A percentile compares a stretch with the other conserved stretches of the same genome.
Evolutionary conservation across 257 asterid species (phyloP).

Genomic region (Sherardia arvensis): DNA sequence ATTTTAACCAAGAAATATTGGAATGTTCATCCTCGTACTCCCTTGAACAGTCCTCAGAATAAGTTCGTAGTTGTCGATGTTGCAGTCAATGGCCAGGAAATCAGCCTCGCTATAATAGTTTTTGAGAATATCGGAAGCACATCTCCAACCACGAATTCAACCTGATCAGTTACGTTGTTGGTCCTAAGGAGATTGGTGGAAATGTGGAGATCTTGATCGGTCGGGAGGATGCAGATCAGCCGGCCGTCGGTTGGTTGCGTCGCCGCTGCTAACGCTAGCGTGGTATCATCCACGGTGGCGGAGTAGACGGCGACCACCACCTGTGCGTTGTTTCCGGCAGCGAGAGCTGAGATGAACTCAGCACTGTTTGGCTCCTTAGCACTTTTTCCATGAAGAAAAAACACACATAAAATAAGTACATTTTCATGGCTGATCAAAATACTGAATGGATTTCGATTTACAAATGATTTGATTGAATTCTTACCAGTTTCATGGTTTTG

Average conservation of each 20-base stretch:
- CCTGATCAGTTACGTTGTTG: constrained; percentile 16
- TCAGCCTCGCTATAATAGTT: constrained; percentile 39
- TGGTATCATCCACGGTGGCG: constrained; percentile 46
- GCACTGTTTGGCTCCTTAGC: constrained; percentile 64
- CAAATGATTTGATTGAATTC: background rate
- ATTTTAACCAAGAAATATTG: too few relatives aligned
- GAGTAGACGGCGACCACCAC: constrained; percentile 52
- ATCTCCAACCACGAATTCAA: constrained; percentile 45
- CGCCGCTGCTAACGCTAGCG: constrained; percentile 59
- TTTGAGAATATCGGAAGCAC: constrained; percentile 28
- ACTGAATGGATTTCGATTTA: background rate
- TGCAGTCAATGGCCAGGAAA: constrained; percentile 65
- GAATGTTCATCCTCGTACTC: constrained; percentile 13
- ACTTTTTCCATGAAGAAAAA: constrained; percentile 37
- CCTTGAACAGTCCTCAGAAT: constrained; percentile 34
- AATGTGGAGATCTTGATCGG: constrained; percentile 23
- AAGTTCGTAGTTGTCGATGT: constrained; percentile 44
- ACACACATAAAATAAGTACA: background rate
- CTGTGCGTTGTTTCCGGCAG: constrained; percentile 76
- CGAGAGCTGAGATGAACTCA: constrained; percentile 80
- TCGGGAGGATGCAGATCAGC: constrained; percentile 52
- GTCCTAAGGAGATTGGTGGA: constrained; percentile 24
- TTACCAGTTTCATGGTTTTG: constrained; percentile 71
- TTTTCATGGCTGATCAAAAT: background rate
- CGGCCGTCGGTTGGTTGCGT: constrained; percentile 81